Percentiles rank a stretch among this genome's conserved stretches.
phyloP scores from a whole-genome alignment of 768 basidiomycete genomes.

The Boletellus emodensis region DNA sequence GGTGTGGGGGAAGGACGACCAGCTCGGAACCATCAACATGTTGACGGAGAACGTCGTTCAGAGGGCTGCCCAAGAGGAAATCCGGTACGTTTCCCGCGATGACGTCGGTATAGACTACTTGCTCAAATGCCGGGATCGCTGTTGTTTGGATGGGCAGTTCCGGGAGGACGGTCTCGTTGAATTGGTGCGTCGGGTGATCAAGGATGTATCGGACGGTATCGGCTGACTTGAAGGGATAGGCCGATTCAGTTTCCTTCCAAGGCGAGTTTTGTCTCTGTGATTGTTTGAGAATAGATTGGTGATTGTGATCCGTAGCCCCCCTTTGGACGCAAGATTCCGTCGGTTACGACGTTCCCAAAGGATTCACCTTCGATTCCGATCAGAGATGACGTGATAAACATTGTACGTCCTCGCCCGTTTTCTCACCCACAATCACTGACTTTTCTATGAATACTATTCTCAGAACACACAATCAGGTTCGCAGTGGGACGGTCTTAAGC shows the following conservation, averaged over 20 bases:
- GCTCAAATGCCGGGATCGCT: background rate
- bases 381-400: slow-evolving; percentile 52
- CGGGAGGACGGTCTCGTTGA: slow-evolving; percentile 55
- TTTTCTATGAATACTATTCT: background rate
- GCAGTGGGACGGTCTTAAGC: slow-evolving; percentile 67
- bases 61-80: slow-evolving; percentile 52
- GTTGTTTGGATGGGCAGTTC: slow-evolving; percentile 30
- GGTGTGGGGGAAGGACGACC: slow-evolving; percentile 62
- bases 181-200: slow-evolving; percentile 44
- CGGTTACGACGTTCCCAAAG: slow-evolving; percentile 40
- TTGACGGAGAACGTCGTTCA: slow-evolving; percentile 62
- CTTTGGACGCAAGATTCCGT: slow-evolving; percentile 52
- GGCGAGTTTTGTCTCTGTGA: slow-evolving; percentile 31
- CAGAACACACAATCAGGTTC: slow-evolving; percentile 71
- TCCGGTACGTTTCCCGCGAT: slow-evolving; percentile 39
- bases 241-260: slow-evolving; percentile 65
- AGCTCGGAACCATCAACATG: slow-evolving; percentile 65
- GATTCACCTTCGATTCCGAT: slow-evolving; percentile 11
- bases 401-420: slow-evolving; percentile 32
- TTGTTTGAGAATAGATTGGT: background rate
- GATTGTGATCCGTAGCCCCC: slow-evolving; percentile 40
- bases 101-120: background rate
- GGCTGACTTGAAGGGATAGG: slow-evolving; percentile 35
- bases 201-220: background rate
- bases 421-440: background rate